phyloP scores from a whole-genome alignment of 495 filamentous ascomycete genomes.

The Alectoria sarmentosa region DNA sequence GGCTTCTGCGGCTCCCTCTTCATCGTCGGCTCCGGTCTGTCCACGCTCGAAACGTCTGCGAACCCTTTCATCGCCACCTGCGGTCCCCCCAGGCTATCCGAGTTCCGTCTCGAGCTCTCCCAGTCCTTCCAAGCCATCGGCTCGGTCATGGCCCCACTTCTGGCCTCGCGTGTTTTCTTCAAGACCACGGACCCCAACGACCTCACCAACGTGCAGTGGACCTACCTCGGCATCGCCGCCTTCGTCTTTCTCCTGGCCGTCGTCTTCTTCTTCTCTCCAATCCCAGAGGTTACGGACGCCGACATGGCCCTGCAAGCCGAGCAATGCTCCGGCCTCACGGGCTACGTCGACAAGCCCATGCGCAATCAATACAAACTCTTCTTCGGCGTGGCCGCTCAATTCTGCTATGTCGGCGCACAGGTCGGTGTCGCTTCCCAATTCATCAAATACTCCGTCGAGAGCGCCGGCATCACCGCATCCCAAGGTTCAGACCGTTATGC shows the following conservation, averaged over 20 bases:
- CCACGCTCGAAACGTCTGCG: conserved; percentile 65
- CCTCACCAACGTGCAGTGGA: conserved; percentile 60
- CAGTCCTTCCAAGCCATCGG: conserved; percentile 66
- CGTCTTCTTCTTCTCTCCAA: conserved; percentile 56
- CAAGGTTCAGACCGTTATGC: conserved; percentile 46
- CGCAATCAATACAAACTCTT: conserved; percentile 60
- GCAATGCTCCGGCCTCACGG: conserved; percentile 32
- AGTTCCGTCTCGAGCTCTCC: conserved; percentile 61
- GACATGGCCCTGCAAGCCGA: conserved; percentile 56
- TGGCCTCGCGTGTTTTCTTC: conserved; percentile 66
- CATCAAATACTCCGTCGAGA: conserved; percentile 42
- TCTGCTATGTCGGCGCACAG: conserved; percentile 59
- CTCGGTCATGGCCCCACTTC: conserved; percentile 50
- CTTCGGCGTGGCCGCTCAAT: conserved; percentile 58
- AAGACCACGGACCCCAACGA: conserved; percentile 42
- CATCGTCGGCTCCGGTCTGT: conserved; percentile 62
- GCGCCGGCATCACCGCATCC: conserved; percentile 20
- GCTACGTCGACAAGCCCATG: conserved; percentile 45
- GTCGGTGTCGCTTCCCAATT: conserved; percentile 54
- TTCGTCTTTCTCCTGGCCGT: conserved; percentile 60
- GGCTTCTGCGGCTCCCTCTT: conserved; percentile 66
- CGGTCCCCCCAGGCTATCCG: conserved; percentile 60
- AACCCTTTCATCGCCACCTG: conserved; percentile 65
- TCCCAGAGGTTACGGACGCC: conserved; percentile 69
- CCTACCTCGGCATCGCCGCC: conserved; percentile 63